Evolutionary conservation across 495 filamentous ascomycete genomes (phyloP).

Genomic region (Xylaria cubensis): DNA sequence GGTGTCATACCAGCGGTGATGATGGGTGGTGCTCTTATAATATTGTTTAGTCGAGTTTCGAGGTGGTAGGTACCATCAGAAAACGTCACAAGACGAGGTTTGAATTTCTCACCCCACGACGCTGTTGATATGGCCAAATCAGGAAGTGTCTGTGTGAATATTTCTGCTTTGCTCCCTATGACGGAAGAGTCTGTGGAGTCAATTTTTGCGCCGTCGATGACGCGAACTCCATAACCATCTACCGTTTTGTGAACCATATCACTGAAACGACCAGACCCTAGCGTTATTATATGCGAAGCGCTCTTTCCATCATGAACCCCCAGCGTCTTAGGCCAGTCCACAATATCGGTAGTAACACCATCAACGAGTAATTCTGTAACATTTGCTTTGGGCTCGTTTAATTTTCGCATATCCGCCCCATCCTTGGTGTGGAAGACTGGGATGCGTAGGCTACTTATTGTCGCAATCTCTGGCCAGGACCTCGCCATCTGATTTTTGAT

Average conservation of each 20-base stretch:
- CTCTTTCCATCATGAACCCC: constrained; percentile 76
- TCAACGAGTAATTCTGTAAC: constrained; percentile 64
- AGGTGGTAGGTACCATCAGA: constrained; percentile 78
- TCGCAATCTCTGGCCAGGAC: constrained; percentile 74
- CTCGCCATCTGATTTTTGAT: constrained; percentile 66
- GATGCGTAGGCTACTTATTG: constrained; percentile 64
- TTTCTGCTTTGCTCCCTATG: constrained; percentile 82
- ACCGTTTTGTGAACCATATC: constrained; percentile 85
- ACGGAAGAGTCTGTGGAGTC: constrained; percentile 72
- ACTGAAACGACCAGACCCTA: constrained; percentile 82
- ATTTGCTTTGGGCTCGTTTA: constrained; percentile 60
- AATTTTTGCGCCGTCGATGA: constrained; percentile 78
- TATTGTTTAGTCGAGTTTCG: constrained; percentile 83
- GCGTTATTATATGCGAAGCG: constrained; percentile 82
- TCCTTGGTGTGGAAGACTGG: constrained; percentile 76
- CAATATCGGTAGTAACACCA: constrained; percentile 78
- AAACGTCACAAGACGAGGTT: constrained; percentile 74
- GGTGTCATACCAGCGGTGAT: constrained; percentile 98
- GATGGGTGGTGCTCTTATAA: constrained; percentile 78
- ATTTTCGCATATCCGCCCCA: constrained; percentile 67
- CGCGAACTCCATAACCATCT: constrained; percentile 82
- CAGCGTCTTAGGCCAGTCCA: constrained; percentile 84
- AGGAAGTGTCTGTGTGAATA: constrained; percentile 82
- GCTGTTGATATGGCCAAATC: constrained; percentile 80
- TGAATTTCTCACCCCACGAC: constrained; percentile 85